A percentile compares a stretch with the other conserved stretches of the same genome.
These are phyloP conservation scores for Komagataea norvegica DNA, from an alignment of 1,139 yeast genomes.

Conservation along the genomic window DNA sequence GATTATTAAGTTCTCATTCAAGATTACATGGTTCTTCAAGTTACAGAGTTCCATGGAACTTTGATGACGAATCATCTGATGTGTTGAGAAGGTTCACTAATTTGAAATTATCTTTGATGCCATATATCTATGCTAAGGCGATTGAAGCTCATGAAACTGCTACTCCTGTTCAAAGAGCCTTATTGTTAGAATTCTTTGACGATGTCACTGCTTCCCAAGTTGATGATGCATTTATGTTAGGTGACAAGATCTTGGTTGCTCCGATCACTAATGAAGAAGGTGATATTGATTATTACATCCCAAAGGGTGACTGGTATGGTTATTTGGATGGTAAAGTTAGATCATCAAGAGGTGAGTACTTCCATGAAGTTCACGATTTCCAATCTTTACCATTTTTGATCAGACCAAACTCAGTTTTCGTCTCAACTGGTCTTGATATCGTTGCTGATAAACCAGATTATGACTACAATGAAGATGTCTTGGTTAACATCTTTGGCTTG, in stretches of 20 bases:
- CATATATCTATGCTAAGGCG: conserved; percentile 18
- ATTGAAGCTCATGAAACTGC: conserved; percentile 23
- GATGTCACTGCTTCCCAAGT: conserved; percentile 14
- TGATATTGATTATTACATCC: conserved; percentile 18
- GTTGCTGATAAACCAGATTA: conserved; percentile 18
- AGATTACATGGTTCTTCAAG: conserved; percentile 21
- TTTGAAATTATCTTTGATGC: conserved; percentile 21
- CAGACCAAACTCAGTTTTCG: conserved; percentile 17
- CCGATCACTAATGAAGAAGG: conserved; percentile 16
- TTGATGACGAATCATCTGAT: conserved; percentile 20
- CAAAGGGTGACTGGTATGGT: conserved; percentile 22
- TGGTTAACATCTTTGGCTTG: conserved; percentile 18
- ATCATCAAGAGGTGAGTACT: conserved; percentile 16
- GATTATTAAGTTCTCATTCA: conserved; percentile 21
- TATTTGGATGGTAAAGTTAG: conserved; percentile 20
- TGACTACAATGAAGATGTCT: conserved; percentile 18
- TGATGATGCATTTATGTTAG: conserved; percentile 19
- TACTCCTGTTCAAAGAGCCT: conserved; percentile 17
- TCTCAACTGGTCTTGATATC: conserved; percentile 16
- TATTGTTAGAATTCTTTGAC: conserved; percentile 17
- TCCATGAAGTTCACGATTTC: conserved; percentile 18
- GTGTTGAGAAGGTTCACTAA: conserved; percentile 19
- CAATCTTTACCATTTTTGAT: conserved; percentile 18
- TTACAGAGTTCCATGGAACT: conserved; percentile 24
- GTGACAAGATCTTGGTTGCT: conserved; percentile 20